Percentiles rank a stretch among this genome's conserved stretches.
These are phyloP conservation scores for Dendrobium chrysotoxum DNA, from an alignment of 106 monocot species.

Conservation along the genomic window DNA sequence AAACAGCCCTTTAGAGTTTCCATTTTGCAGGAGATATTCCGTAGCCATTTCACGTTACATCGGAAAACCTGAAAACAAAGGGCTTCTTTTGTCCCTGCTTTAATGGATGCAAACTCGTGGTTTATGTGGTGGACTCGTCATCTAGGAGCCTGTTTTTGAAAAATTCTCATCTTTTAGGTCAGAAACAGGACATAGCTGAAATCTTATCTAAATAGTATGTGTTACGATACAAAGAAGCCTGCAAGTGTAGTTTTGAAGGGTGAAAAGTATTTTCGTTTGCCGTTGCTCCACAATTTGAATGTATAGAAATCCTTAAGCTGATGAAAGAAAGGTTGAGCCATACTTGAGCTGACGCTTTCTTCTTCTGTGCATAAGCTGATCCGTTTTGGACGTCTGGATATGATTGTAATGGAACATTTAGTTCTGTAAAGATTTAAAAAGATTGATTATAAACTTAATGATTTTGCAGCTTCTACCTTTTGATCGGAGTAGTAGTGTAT, in stretches of 20 bases:
- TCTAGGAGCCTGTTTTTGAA: conserved; percentile 78
- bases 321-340: neutral
- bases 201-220: conserved; percentile 55
- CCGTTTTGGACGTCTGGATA: too few relatives aligned
- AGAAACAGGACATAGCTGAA: conserved; percentile 67
- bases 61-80: conserved; percentile 68
- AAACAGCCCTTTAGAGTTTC: too few relatives aligned
- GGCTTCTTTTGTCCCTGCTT: conserved; percentile 71
- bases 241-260: neutral
- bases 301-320: neutral
- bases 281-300: neutral
- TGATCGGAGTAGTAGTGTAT: too few relatives aligned
- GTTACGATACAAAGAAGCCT: conserved; percentile 27
- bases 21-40: conserved; percentile 65
- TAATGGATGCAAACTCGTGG: conserved; percentile 88
- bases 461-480: too few relatives aligned
- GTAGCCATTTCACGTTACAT: conserved; percentile 63
- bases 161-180: conserved; percentile 64
- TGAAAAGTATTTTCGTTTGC: neutral
- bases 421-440: too few relatives aligned
- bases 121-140: conserved; percentile 56
- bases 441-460: too few relatives aligned
- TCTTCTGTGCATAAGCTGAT: too few relatives aligned
- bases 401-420: too few relatives aligned
- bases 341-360: neutral